Percentiles rank a stretch among this genome's conserved stretches.
These are phyloP conservation scores for Mollisiaceae sp. DNA, from an alignment of 2,329 filamentous ascomycete species.

Conservation along the genomic window DNA sequence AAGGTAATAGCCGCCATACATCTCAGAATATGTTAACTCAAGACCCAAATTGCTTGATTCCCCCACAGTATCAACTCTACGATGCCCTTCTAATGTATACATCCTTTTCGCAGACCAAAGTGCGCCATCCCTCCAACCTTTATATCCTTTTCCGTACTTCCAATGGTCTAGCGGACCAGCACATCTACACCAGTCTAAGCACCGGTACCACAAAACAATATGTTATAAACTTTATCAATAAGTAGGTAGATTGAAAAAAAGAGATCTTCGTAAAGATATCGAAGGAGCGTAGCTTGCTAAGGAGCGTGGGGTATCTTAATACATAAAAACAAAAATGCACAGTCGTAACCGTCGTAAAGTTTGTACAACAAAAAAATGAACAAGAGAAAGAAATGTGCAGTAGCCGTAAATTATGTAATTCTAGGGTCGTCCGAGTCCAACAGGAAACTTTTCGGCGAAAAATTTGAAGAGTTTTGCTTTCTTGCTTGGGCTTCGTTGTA, in stretches of 20 bases:
- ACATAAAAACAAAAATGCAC: slow-evolving; percentile 18
- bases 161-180: background rate
- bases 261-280: slow-evolving; percentile 7
- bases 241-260: background rate
- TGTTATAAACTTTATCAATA: slow-evolving; percentile 17
- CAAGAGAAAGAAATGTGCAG: slow-evolving; percentile 13
- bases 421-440: slow-evolving; percentile 36
- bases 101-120: slow-evolving; percentile 14
- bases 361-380: slow-evolving; percentile 20
- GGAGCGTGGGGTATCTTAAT: slow-evolving; percentile 37
- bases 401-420: background rate
- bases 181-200: slow-evolving; percentile 8
- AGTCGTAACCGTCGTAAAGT: slow-evolving; percentile 30
- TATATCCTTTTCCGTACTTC: slow-evolving; percentile 10
- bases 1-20: slow-evolving; percentile 42
- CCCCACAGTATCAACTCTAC: background rate
- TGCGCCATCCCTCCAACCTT: slow-evolving; percentile 14
- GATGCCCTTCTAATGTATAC: slow-evolving; percentile 13
- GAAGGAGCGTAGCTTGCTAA: slow-evolving; percentile 34
- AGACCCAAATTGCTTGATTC: slow-evolving; percentile 7
- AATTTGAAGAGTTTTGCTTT: slow-evolving; percentile 43
- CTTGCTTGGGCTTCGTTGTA: slow-evolving; percentile 40
- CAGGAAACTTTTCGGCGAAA: slow-evolving; percentile 43
- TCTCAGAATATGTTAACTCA: background rate
- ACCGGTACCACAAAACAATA: slow-evolving; percentile 10